phyloP scores from a whole-genome alignment of 768 basidiomycete species.

The Rubroboletus pulcherrimus region DNA sequence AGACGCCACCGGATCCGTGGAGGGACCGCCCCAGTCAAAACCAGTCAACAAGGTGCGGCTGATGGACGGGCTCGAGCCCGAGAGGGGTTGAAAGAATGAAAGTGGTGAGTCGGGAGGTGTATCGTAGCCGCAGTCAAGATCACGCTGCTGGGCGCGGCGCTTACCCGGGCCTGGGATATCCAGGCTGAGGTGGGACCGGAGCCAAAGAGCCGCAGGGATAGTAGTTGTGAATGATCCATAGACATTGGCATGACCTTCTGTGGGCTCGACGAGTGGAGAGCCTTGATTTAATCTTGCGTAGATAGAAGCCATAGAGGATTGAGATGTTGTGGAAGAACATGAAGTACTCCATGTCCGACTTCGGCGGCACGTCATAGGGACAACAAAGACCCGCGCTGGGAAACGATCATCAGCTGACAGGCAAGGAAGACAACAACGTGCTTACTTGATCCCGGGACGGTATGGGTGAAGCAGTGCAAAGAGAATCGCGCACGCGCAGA shows the following conservation, averaged over 20 bases:
- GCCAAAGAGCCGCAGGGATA: slow-evolving; percentile 29
- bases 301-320: slow-evolving; percentile 24
- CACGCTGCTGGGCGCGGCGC: background rate
- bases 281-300: slow-evolving; percentile 20
- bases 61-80: slow-evolving; percentile 36
- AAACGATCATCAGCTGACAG: background rate
- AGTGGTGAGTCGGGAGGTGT: slow-evolving; percentile 30
- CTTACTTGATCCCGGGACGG: slow-evolving; percentile 1
- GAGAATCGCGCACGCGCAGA: background rate
- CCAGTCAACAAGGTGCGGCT: slow-evolving; percentile 38
- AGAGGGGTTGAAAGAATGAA: slow-evolving; percentile 16
- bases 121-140: slow-evolving; percentile 17
- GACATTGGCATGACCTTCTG: slow-evolving; percentile 24
- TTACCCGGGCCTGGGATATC: slow-evolving; percentile 15
- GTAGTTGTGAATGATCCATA: slow-evolving; percentile 42
- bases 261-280: slow-evolving; percentile 22
- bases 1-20: slow-evolving; percentile 9
- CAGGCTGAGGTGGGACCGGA: slow-evolving; percentile 21
- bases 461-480: background rate
- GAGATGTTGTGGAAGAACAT: slow-evolving; percentile 21
- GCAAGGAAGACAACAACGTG: background rate
- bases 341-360: slow-evolving; percentile 21
- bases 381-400: background rate
- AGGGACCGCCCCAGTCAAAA: slow-evolving; percentile 7
- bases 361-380: slow-evolving; percentile 2